Base-by-base conservation (phyloP, 768 basidiomycete species). In the Scleroderma bovista region DNA sequence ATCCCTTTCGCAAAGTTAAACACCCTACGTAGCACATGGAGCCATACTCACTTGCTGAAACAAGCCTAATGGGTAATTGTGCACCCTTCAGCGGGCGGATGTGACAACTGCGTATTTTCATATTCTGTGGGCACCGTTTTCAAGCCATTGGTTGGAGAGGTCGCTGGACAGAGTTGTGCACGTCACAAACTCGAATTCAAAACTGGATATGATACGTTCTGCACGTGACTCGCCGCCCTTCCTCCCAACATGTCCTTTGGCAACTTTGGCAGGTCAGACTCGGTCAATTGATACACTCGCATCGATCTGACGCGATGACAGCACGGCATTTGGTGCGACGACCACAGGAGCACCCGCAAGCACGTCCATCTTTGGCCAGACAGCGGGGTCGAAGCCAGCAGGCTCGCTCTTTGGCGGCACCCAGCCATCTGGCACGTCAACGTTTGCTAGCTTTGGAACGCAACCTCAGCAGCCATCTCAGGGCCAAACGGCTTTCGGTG, bases 281-380 rank as follows among this genome's bases (percentile, higher is more conserved):
- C 13, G 3, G 11, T 12, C n/a, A 51, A 9, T n/a, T n/a, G n/a
- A 17, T 26, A 33, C 31, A n/a, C 44, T 12, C 33, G 17, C 44
- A 22, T 26, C 12, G 20, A 9, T 38, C 11, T 47, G 19, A 44
- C 5, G 3, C 44, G 13, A 13, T 22, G 46, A 22, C 26, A 64
- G 63, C 31, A 53, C 74, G 17, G 69, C 72, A 23, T 76, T 77
- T 61, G 69, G 74, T 22, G 57, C 71, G 38, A 71, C 24, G 24
- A 44, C 73, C 52, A 65, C 72, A 31, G 56, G 69, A 17, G 52
- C 47, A 51, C 55, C 44, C 17, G 40, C 34, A 22, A 60, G 51
- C 44, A 29, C 51, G 34, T 55, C 65, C 39, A 46, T 67, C 32
- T 69, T 71, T 44, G 60, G 70, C 11, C 62, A 63, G 29, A 39